Evolutionary conservation across 2,329 filamentous ascomycete species (phyloP), one percentile per base, ranked within the genome.

Genomic region (Pestalotiopsis sp.): DNA sequence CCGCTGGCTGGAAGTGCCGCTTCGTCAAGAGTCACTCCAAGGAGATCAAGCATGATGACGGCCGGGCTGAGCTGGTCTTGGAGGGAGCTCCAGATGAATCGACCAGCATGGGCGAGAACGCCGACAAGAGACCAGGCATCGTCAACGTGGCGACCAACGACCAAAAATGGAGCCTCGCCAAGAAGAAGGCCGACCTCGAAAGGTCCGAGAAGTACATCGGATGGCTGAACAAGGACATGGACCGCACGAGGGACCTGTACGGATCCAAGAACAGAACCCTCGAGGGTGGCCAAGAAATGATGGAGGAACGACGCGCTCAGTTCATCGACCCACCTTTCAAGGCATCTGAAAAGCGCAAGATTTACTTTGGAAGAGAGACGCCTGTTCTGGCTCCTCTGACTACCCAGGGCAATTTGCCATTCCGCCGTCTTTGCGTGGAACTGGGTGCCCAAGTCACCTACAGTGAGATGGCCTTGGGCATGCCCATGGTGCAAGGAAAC

Each of bases 391-490:
- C 96, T 4, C 96, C 96, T 45, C 86, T 99, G 63, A 99, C 96
- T 1, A 99, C 96, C 0, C 96, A 98, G 81, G 96, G 96, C 60
- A 99, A 99, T 76, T 86, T 98, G 62, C 96, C 96, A 1, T 99
- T 97, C 84, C 91, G 96, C 68, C 90, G 96, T 64, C 88, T 99
- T 38, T 98, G 95, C 76, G 91, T 94, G 13, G 92, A 95, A 67
- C 87, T 98, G 27, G 96, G 96, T 45, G 95, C 94, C 36, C 92
- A 98, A 77, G 86, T 97, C 63, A 99, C 96, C 0, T 99, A 97
- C 84, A 98, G 95, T 0, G 96, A 99, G 81, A 99, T 99, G 96
- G 96, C 95, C 3, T 93, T 99, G 88, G 91, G 93, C 36, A 84
- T 97, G 80, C 95, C 95, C 11, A 82, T 99, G 57, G 87, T 99